Conservation (phyloP, 768 basidiomycete species). For the Pleurotus djamor region DNA sequence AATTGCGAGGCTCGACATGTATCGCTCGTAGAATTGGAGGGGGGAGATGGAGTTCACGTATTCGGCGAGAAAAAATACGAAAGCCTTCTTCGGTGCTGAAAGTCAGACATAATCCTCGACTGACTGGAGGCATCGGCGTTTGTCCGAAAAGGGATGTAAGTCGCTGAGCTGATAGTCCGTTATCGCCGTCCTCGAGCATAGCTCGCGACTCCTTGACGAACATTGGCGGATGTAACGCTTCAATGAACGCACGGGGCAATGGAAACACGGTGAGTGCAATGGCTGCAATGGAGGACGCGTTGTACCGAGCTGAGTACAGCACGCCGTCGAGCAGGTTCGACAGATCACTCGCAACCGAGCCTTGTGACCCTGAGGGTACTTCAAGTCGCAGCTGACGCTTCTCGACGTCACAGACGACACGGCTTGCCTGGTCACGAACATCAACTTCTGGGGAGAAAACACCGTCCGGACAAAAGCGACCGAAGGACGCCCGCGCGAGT, state of each 20-base stretch:
- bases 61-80: conserved; percentile 23
- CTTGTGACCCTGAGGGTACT: neutral
- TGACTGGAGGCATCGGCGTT: conserved; percentile 5
- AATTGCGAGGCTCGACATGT: conserved; percentile 13
- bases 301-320: conserved; percentile 8
- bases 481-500: conserved; percentile 10
- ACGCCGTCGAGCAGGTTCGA: neutral
- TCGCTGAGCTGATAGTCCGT: neutral
- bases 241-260: conserved; percentile 21
- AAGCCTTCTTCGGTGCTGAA: conserved; percentile 21
- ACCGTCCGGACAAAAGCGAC: conserved; percentile 30
- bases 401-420: conserved; percentile 33
- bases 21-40: conserved; percentile 8
- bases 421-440: conserved; percentile 10
- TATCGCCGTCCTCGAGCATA: conserved; percentile 11
- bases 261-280: conserved; percentile 14
- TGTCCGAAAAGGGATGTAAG: conserved; percentile 11
- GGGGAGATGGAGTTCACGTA: conserved; percentile 16
- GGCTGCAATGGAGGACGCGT: conserved; percentile 19
- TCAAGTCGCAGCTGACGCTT: conserved; percentile 25
- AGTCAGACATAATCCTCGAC: neutral
- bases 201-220: conserved; percentile 4
- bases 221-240: conserved; percentile 26
- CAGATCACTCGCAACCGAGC: neutral
- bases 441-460: conserved; percentile 28